Percentiles rank a stretch among this genome's conserved stretches.
Conservation (phyloP, 208 protist genomes). For the Vickermania spadyakhi region DNA sequence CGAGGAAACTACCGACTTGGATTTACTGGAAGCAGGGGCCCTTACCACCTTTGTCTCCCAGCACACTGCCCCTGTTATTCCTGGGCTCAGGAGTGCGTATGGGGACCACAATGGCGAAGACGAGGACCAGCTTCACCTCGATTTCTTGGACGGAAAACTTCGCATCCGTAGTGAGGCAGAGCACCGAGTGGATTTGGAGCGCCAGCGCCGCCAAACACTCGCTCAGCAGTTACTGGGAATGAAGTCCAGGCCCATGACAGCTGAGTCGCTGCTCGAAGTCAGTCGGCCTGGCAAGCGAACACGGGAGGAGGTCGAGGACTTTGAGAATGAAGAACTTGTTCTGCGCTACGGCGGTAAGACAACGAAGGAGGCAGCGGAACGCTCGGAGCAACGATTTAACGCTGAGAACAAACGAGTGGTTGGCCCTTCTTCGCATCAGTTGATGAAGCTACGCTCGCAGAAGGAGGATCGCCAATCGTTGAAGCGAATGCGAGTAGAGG, state of each 20-base stretch:
- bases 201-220: constrained; percentile 35
- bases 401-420: constrained; percentile 12
- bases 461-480: constrained; percentile 46
- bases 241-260: constrained; percentile 21
- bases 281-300: constrained; percentile 48
- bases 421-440: constrained; percentile 29
- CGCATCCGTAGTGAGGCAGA: constrained; percentile 76
- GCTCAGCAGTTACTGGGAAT: constrained; percentile 52
- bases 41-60: constrained; percentile 68
- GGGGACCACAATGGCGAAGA: constrained; percentile 14
- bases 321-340: constrained; percentile 79
- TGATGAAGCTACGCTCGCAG: constrained; percentile 52
- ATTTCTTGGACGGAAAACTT: constrained; percentile 72
- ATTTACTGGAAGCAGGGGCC: constrained; percentile 67
- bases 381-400: constrained; percentile 18
- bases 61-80: constrained; percentile 15
- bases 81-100: not conserved
- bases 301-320: constrained; percentile 54
- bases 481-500: constrained; percentile 74
- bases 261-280: constrained; percentile 22
- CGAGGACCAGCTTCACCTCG: constrained; percentile 55
- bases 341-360: constrained; percentile 51
- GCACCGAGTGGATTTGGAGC: constrained; percentile 41
- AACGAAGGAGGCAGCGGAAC: constrained; percentile 34
- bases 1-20: constrained; percentile 45